Evolutionary conservation across 768 basidiomycete species (phyloP).

Genomic region (Tylopilus balloui): DNA sequence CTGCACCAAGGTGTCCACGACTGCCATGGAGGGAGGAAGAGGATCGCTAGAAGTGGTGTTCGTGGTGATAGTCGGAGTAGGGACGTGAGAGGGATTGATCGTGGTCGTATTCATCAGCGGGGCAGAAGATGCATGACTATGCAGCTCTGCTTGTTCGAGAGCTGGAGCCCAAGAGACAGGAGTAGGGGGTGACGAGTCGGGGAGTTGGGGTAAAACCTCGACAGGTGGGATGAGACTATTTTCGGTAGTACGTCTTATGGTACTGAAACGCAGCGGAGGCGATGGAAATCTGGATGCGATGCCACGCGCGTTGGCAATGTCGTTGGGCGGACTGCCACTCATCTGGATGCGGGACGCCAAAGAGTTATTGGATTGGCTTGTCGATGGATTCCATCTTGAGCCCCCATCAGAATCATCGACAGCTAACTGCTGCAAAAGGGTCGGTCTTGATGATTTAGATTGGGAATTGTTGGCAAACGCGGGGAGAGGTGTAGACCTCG

Average conservation of each 20-base stretch:
- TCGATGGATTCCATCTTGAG: background rate
- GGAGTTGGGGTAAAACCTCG: conserved; percentile 18
- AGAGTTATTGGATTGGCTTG: conserved; percentile 11
- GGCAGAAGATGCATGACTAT: background rate
- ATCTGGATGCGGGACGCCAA: conserved; percentile 27
- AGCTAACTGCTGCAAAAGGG: conserved; percentile 22
- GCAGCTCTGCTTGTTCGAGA: background rate
- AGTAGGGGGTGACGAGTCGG: conserved; percentile 18
- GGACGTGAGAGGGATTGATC: background rate
- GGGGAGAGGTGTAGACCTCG: conserved; percentile 8
- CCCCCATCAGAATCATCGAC: background rate
- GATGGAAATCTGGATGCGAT: background rate
- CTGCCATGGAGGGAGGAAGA: background rate
- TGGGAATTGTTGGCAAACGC: background rate
- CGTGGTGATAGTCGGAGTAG: background rate
- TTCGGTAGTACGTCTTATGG: background rate
- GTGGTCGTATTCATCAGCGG: background rate
- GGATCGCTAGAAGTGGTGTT: background rate
- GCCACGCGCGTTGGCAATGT: background rate
- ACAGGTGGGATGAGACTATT: conserved; percentile 32
- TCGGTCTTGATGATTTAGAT: conserved; percentile 16
- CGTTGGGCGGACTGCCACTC: background rate
- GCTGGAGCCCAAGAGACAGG: conserved; percentile 8
- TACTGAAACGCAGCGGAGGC: background rate
- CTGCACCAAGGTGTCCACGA: background rate